Percentiles rank a stretch among this genome's conserved stretches.
These are phyloP conservation scores for Dionaea muscipula DNA, from an alignment of 179 eudicot species.

Conservation along the genomic window DNA sequence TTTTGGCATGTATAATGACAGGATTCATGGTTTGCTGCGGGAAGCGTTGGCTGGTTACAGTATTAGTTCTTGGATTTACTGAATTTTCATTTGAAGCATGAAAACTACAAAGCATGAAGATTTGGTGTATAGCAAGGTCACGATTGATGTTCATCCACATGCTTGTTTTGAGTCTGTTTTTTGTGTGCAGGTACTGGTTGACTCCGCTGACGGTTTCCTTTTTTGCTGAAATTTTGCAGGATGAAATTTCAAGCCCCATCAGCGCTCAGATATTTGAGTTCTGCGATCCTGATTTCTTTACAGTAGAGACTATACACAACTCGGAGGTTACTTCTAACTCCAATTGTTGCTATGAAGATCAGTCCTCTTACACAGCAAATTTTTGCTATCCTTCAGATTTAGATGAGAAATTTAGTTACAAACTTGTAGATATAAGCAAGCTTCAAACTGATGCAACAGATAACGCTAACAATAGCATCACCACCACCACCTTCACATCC, in stretches of 20 bases:
- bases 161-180: background rate
- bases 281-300: conserved; percentile 47
- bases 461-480: conserved; percentile 6
- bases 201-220: background rate
- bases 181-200: background rate
- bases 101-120: too few relatives aligned
- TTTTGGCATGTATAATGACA: too few relatives aligned
- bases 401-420: conserved; percentile 14
- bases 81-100: too few relatives aligned
- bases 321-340: conserved; percentile 57
- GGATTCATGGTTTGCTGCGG: too few relatives aligned
- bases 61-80: too few relatives aligned
- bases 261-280: conserved; percentile 48
- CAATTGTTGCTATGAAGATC: conserved; percentile 43
- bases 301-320: conserved; percentile 37
- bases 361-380: conserved; percentile 30
- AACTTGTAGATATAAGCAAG: conserved; percentile 13
- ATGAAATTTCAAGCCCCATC: conserved; percentile 49
- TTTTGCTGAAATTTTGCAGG: conserved; percentile 28
- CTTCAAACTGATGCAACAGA: conserved; percentile 19
- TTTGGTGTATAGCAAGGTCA: too few relatives aligned
- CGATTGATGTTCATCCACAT: background rate
- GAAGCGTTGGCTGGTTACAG: too few relatives aligned
- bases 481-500: conserved; percentile 10
- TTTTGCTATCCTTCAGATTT: conserved; percentile 25